These are phyloP conservation scores for Starmerella kuoi DNA, from an alignment of 805 yeast genomes.

Conservation along the genomic window DNA sequence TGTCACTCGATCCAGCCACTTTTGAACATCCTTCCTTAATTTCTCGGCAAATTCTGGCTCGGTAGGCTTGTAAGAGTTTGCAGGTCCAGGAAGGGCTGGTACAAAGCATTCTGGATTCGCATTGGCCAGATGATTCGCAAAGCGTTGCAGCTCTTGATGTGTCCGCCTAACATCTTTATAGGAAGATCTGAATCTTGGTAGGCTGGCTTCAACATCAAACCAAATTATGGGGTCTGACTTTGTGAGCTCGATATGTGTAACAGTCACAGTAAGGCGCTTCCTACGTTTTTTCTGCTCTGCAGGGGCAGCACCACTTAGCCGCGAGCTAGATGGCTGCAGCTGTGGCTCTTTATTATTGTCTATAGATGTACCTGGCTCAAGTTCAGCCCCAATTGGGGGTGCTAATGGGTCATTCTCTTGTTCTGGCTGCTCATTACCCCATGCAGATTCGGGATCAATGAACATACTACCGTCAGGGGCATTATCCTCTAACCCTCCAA, in stretches of 20 bases:
- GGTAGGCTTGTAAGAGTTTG: slow-evolving; percentile 68
- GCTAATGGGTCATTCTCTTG: no score
- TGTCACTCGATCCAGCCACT: slow-evolving; percentile 71
- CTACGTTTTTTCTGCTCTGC: slow-evolving; percentile 14
- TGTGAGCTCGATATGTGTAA: slow-evolving; percentile 59
- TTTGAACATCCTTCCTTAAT: slow-evolving; percentile 51
- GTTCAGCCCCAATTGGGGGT: background rate
- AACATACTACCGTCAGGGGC: slow-evolving; percentile 23
- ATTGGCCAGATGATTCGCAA: slow-evolving; percentile 64
- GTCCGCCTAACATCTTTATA: slow-evolving; percentile 73
- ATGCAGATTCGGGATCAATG: background rate
- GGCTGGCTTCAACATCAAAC: slow-evolving; percentile 54
- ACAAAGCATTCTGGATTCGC: slow-evolving; percentile 88
- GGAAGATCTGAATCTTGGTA: slow-evolving; percentile 65
- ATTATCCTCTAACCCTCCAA: slow-evolving; percentile 25
- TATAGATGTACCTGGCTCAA: background rate
- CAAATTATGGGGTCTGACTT: slow-evolving; percentile 65
- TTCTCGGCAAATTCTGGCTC: slow-evolving; percentile 65
- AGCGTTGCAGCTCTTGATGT: slow-evolving; percentile 58
- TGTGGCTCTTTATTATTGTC: background rate
- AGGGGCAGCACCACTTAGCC: no score
- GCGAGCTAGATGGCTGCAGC: background rate
- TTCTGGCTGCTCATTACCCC: background rate
- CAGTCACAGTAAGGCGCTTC: slow-evolving; percentile 40
- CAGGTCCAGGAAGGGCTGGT: slow-evolving; percentile 70